Base-by-base conservation (phyloP, 2,329 filamentous ascomycete genomes). In the Hymenoscyphus infarciens region DNA sequence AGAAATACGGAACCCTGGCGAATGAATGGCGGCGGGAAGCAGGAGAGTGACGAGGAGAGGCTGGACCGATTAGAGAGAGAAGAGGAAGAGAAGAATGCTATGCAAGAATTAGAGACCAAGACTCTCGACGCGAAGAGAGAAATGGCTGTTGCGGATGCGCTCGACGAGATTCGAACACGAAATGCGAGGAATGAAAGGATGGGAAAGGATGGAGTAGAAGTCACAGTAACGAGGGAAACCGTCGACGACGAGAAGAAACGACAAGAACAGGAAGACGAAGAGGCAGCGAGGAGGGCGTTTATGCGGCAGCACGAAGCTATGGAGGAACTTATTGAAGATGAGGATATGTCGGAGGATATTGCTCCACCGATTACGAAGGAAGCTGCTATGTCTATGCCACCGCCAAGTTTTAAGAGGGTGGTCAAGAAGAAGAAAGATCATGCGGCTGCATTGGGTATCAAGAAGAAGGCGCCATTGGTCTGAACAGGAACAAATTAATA, bases 1-100 rank as follows among this genome's bases (percentile, higher is more conserved):
- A 84, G 95, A 54, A 98, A 97, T 75, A 95, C 95, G 67, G 95
- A 99, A 76, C 89, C 90, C 0, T 99, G 95, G 95, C 81, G 92
- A 29, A 72, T 72, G 68, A 79, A 84, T 62, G 78, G 79, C 8
- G 75, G 75, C 64, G 79, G 83, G 15, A 80, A 78, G 15, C 83
- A 91, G 67, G 94, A 97, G 78, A 94, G 91, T 1, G 90, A 96
- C 68, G 92, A 98, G 74, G 86, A 97, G 78, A 82, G 90, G 52
- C 80, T 98, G 6, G 92, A 97, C 75, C 81, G 95, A 29, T 77
- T 98, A 5, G 92, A 97, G 78, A 77, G 81, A 49, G 91, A 96
- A 73, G 89, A 89, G 69, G 84, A 88, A 63, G 92, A 97, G 75
- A 83, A 87, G 67, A 93, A 97, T 75, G 91, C 92, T 25, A 99